Conservation (phyloP, 345 rosid genomes). For the Eucalyptus cladocalyx region DNA sequence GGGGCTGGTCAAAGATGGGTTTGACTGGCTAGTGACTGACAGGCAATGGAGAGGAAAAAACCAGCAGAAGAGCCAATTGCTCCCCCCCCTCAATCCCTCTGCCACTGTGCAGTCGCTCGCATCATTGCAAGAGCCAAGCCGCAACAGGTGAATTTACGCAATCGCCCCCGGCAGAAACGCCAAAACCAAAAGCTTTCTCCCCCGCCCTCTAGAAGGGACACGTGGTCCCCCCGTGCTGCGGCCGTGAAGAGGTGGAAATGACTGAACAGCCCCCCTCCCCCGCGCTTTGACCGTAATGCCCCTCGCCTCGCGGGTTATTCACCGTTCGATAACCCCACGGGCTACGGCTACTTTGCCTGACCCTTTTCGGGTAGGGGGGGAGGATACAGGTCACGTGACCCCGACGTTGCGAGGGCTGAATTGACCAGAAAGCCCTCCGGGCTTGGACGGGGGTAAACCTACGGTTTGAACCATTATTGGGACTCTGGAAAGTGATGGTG, state of each 20-base stretch:
- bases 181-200: not conserved
- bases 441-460: not conserved
- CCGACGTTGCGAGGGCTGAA: not conserved
- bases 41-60: not conserved
- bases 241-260: not conserved
- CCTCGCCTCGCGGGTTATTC: not conserved
- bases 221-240: not conserved
- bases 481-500: not conserved
- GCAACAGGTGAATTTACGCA: not conserved
- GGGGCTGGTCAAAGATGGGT: not conserved
- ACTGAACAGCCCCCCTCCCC: not conserved
- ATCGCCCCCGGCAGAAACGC: not conserved
- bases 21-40: not conserved
- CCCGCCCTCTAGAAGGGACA: not conserved
- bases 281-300: not conserved
- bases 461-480: not conserved
- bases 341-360: not conserved
- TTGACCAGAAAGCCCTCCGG: not conserved
- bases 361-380: not conserved
- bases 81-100: accelerated
- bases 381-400: not conserved
- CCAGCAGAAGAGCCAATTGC: not conserved
- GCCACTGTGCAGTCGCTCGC: not conserved
- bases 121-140: not conserved
- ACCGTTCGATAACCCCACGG: not conserved